Evolutionary conservation across 805 yeast species (phyloP), one percentile per base, ranked within the genome.

Genomic region (Myxozyma neotropica): DNA sequence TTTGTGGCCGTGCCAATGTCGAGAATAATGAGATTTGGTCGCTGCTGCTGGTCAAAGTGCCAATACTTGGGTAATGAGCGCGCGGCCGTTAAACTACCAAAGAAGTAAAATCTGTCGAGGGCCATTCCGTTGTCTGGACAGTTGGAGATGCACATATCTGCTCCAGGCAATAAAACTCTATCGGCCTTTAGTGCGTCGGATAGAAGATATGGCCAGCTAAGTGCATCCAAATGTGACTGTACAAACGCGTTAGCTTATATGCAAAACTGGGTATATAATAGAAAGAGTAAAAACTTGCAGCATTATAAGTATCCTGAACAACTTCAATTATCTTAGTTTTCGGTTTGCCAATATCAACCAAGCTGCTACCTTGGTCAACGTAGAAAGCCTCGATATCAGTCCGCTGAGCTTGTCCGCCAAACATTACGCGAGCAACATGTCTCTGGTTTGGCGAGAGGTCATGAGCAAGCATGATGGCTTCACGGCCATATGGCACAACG

Each of bases 401-500:
- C 35, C 66, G 38, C 27, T 38, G 38, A 5, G 42, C 39, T 5
- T 39, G 45, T 7, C 57, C 59, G 19, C 51, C 40, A 45, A 62
- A 62, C 53, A 62, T 21, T 4, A 62, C 51, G n/a, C 66, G 55
- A 3, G 53, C 64, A 7, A 15, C 45, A 50, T 62, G 66, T 33
- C 31, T 53, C 3, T 19, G 39, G 19, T 31, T 53, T 10, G 53
- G 49, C 31, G 43, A 23, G 26, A 62, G 49, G 24, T 33, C 46
- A 15, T 36, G 36, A n/a, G 42, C 66, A 24, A 62, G 48, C 23
- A 61, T 39, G n/a, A 59, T 54, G 4, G 57, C 50, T 33, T 62
- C 66, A 8, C 65, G 58, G 1, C 66, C 65, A 44, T 62, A 62
- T 13, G 66, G 66, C 10, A 62, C 43, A 24, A 55, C 53, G 12